Evolutionary conservation across 805 yeast species (phyloP).

Genomic region (Spathaspora girioi): DNA sequence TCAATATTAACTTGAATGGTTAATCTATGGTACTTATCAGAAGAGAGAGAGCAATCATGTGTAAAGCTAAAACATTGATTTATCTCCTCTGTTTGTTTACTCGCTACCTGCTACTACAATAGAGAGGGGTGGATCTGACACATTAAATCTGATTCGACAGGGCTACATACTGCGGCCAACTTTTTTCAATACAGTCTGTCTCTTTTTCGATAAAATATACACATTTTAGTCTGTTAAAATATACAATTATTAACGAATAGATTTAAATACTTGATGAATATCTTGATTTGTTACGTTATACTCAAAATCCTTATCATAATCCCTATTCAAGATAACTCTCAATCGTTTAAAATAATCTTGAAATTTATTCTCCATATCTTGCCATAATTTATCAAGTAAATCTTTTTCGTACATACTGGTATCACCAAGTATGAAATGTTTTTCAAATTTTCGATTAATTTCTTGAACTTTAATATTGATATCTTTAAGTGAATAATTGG

Average conservation of each 20-base stretch:
- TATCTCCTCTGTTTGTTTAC: too few species aligned
- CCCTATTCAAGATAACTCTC: constrained; percentile 47
- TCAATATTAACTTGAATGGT: too few species aligned
- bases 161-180: too few species aligned
- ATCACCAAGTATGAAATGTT: constrained; percentile 44
- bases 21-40: too few species aligned
- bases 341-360: constrained; percentile 53
- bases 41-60: too few species aligned
- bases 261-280: constrained; percentile 50
- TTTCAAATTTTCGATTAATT: constrained; percentile 52
- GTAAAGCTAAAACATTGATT: too few species aligned
- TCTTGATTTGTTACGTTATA: constrained; percentile 51
- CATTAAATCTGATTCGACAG: too few species aligned
- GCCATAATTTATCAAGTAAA: constrained; percentile 64
- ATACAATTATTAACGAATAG: constrained; percentile 7
- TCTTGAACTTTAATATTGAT: constrained; percentile 51
- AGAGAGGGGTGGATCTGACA: too few species aligned
- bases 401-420: constrained; percentile 46
- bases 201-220: too few species aligned
- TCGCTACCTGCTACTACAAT: too few species aligned
- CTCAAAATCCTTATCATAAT: constrained; percentile 53
- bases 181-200: too few species aligned
- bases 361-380: constrained; percentile 62
- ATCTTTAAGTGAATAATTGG: constrained; percentile 56
- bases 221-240: too few species aligned